Evolutionary conservation across 2,329 filamentous ascomycete genomes (phyloP), one percentile per base, ranked within the genome.

Genomic region (Chaetomium sp.): DNA sequence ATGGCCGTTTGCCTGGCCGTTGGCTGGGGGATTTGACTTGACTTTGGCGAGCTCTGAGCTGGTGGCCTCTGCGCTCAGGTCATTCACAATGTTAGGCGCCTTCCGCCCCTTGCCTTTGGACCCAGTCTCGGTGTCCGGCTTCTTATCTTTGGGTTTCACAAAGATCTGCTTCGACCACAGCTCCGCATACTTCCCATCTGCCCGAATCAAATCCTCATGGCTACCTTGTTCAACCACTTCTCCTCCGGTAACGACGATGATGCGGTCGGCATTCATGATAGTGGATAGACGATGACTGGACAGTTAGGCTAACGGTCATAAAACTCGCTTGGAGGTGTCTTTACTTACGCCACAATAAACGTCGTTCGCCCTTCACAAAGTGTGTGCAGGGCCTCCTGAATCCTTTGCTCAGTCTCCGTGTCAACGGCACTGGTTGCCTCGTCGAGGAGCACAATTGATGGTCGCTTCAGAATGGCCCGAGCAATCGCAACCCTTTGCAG

Each of bases 351-450:
- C 35, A 87, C 81, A 33, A 86, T 80, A 59, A 87, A 85, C 0
- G 83, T 87, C 1, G 84, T 87, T 32, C 84, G 80, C 2, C 78
- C 80, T 56, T 79, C 72, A 59, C 81, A 84, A 6, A 86, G 73
- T 49, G 73, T 74, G 55, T 72, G 73, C 52, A 87, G 77, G 0
- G 84, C 84, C 36, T 79, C 73, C 62, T 87, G 84, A 46, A 87
- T 87, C 61, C 82, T 80, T 54, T 82, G 80, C 67, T 87, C 84
- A 1, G 83, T 87, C 37, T 85, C 81, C 0, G 85, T 85, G 58
- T 89, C 84, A 56, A 92, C 84, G 6, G 88, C 85, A 40, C 86
- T 89, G 4, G 89, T 91, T 1, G 88, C 85, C 69, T 91, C 88
- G 61, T 92, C 88, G 0, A 92, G 77, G 41, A 92, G 77, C 8